Evolutionary conservation across 2,329 filamentous ascomycete species (phyloP).

Genomic region (Neopestalotiopsis clavispora): DNA sequence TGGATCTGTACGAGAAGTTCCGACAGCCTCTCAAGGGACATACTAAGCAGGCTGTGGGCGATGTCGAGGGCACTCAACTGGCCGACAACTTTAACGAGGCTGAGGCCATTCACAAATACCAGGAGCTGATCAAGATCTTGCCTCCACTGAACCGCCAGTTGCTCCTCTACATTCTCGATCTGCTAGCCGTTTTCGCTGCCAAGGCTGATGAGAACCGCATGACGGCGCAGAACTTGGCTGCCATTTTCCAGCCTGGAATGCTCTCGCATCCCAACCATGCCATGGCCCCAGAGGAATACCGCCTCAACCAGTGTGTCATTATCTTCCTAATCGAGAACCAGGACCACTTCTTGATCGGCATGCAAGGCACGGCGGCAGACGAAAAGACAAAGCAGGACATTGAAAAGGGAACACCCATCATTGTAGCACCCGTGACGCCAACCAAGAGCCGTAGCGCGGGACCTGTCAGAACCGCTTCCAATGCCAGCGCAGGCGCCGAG

Average conservation of each 20-base stretch:
- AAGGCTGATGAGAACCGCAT: slow-evolving; percentile 97
- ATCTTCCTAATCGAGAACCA: slow-evolving; percentile 99
- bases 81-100: slow-evolving; percentile 76
- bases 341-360: slow-evolving; percentile 96
- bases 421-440: slow-evolving; percentile 52
- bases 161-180: slow-evolving; percentile 91
- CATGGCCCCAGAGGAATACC: slow-evolving; percentile 94
- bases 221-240: slow-evolving; percentile 91
- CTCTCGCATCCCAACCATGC: slow-evolving; percentile 92
- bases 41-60: slow-evolving; percentile 75
- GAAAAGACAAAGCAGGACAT: slow-evolving; percentile 72
- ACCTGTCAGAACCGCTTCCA: slow-evolving; percentile 79
- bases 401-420: slow-evolving; percentile 67
- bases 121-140: slow-evolving; percentile 88
- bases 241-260: slow-evolving; percentile 97
- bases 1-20: slow-evolving; percentile 92
- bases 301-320: slow-evolving; percentile 92
- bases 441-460: slow-evolving; percentile 58
- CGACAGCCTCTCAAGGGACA: slow-evolving; percentile 77
- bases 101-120: slow-evolving; percentile 81
- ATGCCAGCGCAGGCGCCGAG: slow-evolving; percentile 85
- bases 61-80: slow-evolving; percentile 71
- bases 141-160: slow-evolving; percentile 93
- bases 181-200: slow-evolving; percentile 94
- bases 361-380: slow-evolving; percentile 98